phyloP scores from a whole-genome alignment of 2,329 filamentous ascomycete species.

The Diplocarpon rosae region DNA sequence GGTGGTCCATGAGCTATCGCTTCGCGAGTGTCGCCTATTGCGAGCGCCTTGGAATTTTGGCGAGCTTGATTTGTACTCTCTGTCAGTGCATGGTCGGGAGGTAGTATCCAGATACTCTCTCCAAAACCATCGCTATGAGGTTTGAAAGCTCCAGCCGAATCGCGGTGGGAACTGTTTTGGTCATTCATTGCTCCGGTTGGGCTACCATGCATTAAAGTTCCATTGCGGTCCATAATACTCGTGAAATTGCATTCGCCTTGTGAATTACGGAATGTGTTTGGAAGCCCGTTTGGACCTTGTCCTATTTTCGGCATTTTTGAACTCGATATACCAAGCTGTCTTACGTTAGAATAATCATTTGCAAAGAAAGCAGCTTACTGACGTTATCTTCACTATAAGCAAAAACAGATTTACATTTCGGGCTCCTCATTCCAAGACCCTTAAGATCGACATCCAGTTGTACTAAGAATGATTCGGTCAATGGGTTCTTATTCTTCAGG shows the following conservation, averaged over 20 bases:
- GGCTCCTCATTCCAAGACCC: slow-evolving; percentile 52
- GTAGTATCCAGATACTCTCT: slow-evolving; percentile 14
- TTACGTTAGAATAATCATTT: slow-evolving; percentile 7
- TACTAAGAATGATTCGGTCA: slow-evolving; percentile 89
- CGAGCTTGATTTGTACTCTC: slow-evolving; percentile 14
- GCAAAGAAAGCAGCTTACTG: slow-evolving; percentile 7
- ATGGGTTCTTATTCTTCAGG: slow-evolving; percentile 73
- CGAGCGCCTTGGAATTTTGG: slow-evolving; percentile 15
- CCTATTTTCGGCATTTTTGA: slow-evolving; percentile 13
- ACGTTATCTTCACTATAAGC: slow-evolving; percentile 29
- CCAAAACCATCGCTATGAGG: slow-evolving; percentile 5
- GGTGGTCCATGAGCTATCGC: slow-evolving; percentile 1
- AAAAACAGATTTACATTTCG: slow-evolving; percentile 44
- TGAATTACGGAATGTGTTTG: slow-evolving; percentile 1
- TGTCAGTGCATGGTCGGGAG: slow-evolving; percentile 3
- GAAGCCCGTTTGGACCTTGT: neutral
- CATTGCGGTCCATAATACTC: slow-evolving; percentile 1
- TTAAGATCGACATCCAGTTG: slow-evolving; percentile 90
- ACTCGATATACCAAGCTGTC: slow-evolving; percentile 20
- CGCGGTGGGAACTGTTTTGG: slow-evolving; percentile 1
- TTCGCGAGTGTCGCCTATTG: slow-evolving; percentile 10
- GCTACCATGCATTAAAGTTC: slow-evolving; percentile 9
- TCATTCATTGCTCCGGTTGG: neutral
- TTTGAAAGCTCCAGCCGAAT: slow-evolving; percentile 7
- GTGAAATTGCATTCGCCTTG: slow-evolving; percentile 12